Conservation (phyloP, 2,329 filamentous ascomycete genomes). For the Penicillium corylophilum region DNA sequence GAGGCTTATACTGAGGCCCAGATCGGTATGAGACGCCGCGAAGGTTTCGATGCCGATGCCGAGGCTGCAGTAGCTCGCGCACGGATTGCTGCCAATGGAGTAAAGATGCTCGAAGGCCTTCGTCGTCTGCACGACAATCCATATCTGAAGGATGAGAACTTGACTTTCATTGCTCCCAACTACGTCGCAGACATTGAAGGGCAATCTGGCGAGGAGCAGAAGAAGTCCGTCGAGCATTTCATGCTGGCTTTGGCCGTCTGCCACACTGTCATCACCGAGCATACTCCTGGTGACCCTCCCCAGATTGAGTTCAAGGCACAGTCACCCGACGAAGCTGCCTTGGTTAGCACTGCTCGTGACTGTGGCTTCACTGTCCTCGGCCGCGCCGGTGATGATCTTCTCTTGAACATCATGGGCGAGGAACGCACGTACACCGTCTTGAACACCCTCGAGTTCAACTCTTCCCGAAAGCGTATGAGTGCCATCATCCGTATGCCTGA, state of each 20-base stretch:
- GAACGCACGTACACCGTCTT: conserved; percentile 83
- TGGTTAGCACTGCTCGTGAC: conserved; percentile 91
- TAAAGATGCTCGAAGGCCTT: conserved; percentile 68
- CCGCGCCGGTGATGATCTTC: conserved; percentile 73
- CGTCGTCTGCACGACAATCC: conserved; percentile 82
- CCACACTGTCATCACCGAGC: conserved; percentile 92
- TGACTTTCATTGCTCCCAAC: conserved; percentile 90
- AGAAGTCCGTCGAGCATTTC: conserved; percentile 77
- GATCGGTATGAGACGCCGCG: conserved; percentile 89
- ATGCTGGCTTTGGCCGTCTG: conserved; percentile 96
- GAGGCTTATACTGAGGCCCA: conserved; percentile 98
- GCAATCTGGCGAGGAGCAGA: conserved; percentile 72
- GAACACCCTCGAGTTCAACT: conserved; percentile 97
- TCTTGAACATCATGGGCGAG: conserved; percentile 81
- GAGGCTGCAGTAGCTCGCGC: conserved; percentile 70
- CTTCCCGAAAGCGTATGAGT: conserved; percentile 94
- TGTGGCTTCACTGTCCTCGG: conserved; percentile 93
- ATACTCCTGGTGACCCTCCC: conserved; percentile 82
- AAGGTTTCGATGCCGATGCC: conserved; percentile 81
- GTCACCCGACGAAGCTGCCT: conserved; percentile 90
- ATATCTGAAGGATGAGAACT: conserved; percentile 81
- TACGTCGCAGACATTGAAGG: conserved; percentile 82
- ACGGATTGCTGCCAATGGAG: conserved; percentile 77
- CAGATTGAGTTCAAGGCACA: conserved; percentile 95
- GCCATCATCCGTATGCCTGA: conserved; percentile 94